phyloP scores from a whole-genome alignment of 2,329 filamentous ascomycete genomes.

The Xylariaceae sp. region DNA sequence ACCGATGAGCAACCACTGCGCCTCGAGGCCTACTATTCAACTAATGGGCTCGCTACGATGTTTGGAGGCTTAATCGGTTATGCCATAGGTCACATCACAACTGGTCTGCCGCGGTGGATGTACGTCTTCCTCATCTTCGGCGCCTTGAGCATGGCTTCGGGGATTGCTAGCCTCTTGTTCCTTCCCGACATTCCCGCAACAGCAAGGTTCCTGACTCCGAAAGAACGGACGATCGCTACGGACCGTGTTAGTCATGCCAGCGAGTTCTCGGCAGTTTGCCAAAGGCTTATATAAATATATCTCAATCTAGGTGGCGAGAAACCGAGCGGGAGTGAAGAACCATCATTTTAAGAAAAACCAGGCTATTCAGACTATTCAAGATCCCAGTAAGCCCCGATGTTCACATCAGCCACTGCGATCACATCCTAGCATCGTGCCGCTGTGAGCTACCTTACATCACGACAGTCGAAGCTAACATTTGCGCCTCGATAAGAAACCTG shows the following conservation, averaged over 20 bases:
- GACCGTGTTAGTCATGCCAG: constrained; percentile 36
- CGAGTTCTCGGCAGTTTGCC: neutral
- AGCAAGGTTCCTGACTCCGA: constrained; percentile 54
- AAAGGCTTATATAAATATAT: neutral
- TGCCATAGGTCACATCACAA: constrained; percentile 55
- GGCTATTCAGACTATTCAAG: constrained; percentile 43
- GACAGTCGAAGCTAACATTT: neutral
- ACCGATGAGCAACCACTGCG: constrained; percentile 47
- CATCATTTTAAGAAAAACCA: constrained; percentile 45
- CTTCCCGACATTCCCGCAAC: constrained; percentile 60
- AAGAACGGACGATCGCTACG: constrained; percentile 53
- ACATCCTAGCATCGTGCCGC: neutral
- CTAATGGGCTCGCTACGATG: constrained; percentile 38
- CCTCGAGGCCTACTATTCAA: constrained; percentile 53
- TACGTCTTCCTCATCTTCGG: constrained; percentile 55
- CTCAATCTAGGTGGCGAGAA: constrained; percentile 38
- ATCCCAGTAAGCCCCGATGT: constrained; percentile 33
- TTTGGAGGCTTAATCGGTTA: constrained; percentile 58
- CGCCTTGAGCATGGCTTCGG: constrained; percentile 52
- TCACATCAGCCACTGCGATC: neutral
- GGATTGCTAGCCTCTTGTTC: constrained; percentile 51
- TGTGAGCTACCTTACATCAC: neutral
- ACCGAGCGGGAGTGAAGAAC: constrained; percentile 53
- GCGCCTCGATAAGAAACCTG: constrained; percentile 43
- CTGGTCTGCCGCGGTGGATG: constrained; percentile 31